Conservation (phyloP, 441 rosid genomes). For the Gossypium trilobum region DNA sequence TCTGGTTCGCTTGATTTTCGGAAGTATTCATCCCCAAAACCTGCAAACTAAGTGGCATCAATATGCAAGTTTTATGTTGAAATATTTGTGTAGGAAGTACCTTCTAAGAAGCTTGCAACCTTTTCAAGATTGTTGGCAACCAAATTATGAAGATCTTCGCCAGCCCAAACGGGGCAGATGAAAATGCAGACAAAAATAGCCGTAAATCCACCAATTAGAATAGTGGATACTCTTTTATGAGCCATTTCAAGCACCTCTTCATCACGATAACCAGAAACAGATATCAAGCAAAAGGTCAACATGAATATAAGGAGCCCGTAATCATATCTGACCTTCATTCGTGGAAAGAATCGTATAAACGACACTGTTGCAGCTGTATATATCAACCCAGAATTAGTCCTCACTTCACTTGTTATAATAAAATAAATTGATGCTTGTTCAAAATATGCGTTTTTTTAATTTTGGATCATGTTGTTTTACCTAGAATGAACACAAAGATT, state of each 20-base stretch:
- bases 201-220: constrained; percentile 21
- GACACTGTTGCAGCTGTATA: constrained; percentile 21
- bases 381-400: background rate
- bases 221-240: constrained; percentile 10
- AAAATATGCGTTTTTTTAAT: background rate
- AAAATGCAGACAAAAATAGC: constrained; percentile 14
- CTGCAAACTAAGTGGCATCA: background rate
- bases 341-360: constrained; percentile 24
- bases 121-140: constrained; percentile 23
- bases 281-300: constrained; percentile 26
- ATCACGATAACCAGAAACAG: constrained; percentile 21
- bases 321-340: constrained; percentile 24
- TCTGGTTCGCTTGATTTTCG: background rate
- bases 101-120: constrained; percentile 23
- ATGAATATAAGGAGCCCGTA: constrained; percentile 23
- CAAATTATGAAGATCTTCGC: constrained; percentile 25
- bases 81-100: background rate
- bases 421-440: background rate
- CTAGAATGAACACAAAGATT: constrained; percentile 24
- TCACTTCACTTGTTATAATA: background rate
- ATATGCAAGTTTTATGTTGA: background rate
- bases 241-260: constrained; percentile 20
- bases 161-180: constrained; percentile 27
- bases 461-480: constrained; percentile 4
- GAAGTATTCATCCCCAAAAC: constrained; percentile 24